A percentile compares a stretch with the other conserved stretches of the same genome.
phyloP scores from a whole-genome alignment of 1,284 basidiomycete species.

The Rhodofomes roseus region DNA sequence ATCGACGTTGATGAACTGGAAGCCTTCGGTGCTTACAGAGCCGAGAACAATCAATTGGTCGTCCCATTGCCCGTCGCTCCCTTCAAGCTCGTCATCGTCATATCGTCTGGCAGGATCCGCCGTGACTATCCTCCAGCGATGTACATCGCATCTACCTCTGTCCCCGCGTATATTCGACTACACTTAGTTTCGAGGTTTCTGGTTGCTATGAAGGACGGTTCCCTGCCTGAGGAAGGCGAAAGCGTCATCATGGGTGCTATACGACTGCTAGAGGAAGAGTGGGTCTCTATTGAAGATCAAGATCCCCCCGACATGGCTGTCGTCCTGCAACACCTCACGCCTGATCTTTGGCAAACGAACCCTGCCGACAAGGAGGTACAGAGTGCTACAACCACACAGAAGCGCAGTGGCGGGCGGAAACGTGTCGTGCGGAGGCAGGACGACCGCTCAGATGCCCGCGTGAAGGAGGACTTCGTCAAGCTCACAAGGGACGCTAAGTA shows the following conservation, averaged over 20 bases:
- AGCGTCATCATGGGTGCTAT: slow-evolving; percentile 77
- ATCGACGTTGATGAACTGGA: slow-evolving; percentile 62
- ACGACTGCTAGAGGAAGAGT: slow-evolving; percentile 70
- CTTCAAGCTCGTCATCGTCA: slow-evolving; percentile 66
- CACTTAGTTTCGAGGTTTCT: slow-evolving; percentile 74
- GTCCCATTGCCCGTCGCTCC: slow-evolving; percentile 63
- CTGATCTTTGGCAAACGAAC: slow-evolving; percentile 18
- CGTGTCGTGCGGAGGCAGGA: slow-evolving; percentile 28
- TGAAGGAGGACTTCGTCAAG: slow-evolving; percentile 54
- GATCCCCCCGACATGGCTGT: slow-evolving; percentile 70
- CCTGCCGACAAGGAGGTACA: not conserved
- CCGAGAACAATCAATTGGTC: slow-evolving; percentile 45
- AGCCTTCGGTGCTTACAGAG: slow-evolving; percentile 56
- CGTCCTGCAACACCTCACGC: slow-evolving; percentile 64
- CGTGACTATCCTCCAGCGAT: slow-evolving; percentile 66
- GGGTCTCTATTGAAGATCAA: slow-evolving; percentile 60
- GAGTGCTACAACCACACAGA: not conserved
- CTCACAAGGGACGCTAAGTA: slow-evolving; percentile 51
- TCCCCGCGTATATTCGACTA: slow-evolving; percentile 83
- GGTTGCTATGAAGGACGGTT: slow-evolving; percentile 45
- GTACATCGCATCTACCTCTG: slow-evolving; percentile 69
- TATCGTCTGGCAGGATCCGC: slow-evolving; percentile 44
- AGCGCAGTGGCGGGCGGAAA: slow-evolving; percentile 7
- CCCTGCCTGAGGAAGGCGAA: slow-evolving; percentile 62
- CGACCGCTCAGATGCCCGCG: slow-evolving; percentile 44